Conservation (phyloP, 108 stramenopile species). For the Cyclotella choctawhatcheeana region DNA sequence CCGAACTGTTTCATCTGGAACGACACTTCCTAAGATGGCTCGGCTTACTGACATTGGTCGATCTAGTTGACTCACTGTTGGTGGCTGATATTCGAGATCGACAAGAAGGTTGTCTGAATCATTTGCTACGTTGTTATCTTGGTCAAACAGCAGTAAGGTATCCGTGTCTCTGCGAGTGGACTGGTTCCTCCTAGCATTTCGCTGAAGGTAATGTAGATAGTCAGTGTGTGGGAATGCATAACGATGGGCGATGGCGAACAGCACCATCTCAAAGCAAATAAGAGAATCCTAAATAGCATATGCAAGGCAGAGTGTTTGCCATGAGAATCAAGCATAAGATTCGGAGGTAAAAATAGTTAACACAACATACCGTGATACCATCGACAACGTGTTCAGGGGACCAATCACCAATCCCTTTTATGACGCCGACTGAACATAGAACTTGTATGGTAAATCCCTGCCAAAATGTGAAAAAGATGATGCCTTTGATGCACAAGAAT, state of each 20-base stretch:
- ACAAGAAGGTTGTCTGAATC: constrained; percentile 20
- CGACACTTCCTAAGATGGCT: constrained; percentile 32
- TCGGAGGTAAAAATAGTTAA: neutral
- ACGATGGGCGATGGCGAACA: constrained; percentile 55
- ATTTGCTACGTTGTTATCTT: constrained; percentile 47
- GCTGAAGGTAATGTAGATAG: constrained; percentile 48
- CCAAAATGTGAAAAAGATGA: constrained; percentile 69
- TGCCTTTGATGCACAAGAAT: constrained; percentile 66
- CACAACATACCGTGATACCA: constrained; percentile 42
- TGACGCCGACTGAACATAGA: constrained; percentile 35
- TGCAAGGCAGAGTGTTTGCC: constrained; percentile 16
- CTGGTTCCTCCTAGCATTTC: constrained; percentile 9
- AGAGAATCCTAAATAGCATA: constrained; percentile 38
- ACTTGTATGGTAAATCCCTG: constrained; percentile 46
- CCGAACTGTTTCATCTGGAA: constrained; percentile 46
- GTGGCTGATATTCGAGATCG: constrained; percentile 45
- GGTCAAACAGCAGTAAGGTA: constrained; percentile 42
- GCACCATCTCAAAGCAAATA: constrained; percentile 66
- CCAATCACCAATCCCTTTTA: constrained; percentile 44
- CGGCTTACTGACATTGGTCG: constrained; percentile 43
- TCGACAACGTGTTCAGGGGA: constrained; percentile 34
- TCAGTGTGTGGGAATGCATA: constrained; percentile 64
- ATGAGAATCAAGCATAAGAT: neutral
- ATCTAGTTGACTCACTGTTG: constrained; percentile 44
- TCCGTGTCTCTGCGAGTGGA: constrained; percentile 10